Base-by-base conservation (phyloP, 805 yeast genomes). In the Cyberlindnera veronae region DNA sequence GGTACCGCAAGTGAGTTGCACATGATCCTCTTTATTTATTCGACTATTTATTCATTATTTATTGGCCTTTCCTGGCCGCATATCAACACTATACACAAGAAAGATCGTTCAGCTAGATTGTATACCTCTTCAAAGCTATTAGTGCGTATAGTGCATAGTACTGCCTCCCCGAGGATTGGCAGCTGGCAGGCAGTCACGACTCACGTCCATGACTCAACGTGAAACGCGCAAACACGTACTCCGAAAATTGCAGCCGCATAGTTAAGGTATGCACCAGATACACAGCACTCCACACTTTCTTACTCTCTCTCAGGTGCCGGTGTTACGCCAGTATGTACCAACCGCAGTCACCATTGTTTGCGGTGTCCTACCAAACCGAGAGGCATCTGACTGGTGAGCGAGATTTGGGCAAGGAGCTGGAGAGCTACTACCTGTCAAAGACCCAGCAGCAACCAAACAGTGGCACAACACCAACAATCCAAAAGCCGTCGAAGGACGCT, bases 1-100 rank as follows among this genome's bases (percentile, higher is more conserved):
- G 95, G 95, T 85, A 85, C 71, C 77, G 95, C 68, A 67, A 66
- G 57, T 69, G 57, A 49, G n/a, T n/a, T n/a, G n/a, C n/a, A 13
- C 29, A 21, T 32, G 13, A 24, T 29, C 14, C 26, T 19, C n/a
- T 9, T 15, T 20, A 15, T 10, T 20, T 32, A 17, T 31, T 26
- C 28, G 18, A 24, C 14, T 36, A 32, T 36, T 36, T 32, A 36
- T 41, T 28, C 6, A 13, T 28, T 16, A 16, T 14, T 16, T 14
- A 14, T 16, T 28, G 18, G 19, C 19, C 30, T 28, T n/a, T 5
- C 26, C 5, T 28, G 30, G 19, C 19, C 17, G 18, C 15, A n/a
- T n/a, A n/a, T n/a, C n/a, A n/a, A n/a, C n/a, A n/a, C n/a, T n/a
- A n/a, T n/a, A n/a, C n/a, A n/a, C n/a, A n/a, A n/a, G n/a, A n/a